A percentile compares a stretch with the other conserved stretches of the same genome.
Conservation (phyloP, 768 basidiomycete species). For the Boletus patriciae region DNA sequence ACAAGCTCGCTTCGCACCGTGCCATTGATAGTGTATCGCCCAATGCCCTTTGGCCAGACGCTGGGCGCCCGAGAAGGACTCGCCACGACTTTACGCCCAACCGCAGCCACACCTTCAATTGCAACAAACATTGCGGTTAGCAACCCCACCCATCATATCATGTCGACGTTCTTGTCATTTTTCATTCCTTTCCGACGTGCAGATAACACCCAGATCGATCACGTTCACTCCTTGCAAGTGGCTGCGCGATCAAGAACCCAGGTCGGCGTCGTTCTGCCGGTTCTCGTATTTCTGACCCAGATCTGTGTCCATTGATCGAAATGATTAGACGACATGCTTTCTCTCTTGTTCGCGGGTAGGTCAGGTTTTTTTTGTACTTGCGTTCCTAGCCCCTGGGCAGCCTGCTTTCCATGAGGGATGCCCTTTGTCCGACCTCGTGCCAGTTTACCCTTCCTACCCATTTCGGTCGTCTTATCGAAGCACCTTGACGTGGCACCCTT, state of each 20-base stretch:
- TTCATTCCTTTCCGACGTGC: background rate
- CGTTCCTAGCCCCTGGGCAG: conserved; percentile 22
- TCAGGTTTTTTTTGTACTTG: conserved; percentile 6
- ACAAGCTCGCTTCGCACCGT: conserved; percentile 1
- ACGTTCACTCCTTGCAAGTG: background rate
- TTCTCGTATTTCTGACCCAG: conserved; percentile 4
- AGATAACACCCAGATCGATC: conserved; percentile 8
- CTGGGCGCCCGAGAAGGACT: conserved; percentile 15
- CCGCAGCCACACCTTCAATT: conserved; percentile 1
- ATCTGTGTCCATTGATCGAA: conserved; percentile 15
- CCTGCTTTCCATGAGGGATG: conserved; percentile 28
- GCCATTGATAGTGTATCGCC: conserved; percentile 19
- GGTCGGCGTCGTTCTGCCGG: conserved; percentile 2
- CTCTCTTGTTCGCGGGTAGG: conserved; percentile 11
- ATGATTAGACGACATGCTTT: conserved; percentile 14
- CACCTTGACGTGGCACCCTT: conserved; percentile 29
- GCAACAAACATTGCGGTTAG: conserved; percentile 14
- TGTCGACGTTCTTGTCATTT: background rate
- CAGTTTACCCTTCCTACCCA: conserved; percentile 25
- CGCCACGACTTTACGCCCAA: conserved; percentile 11
- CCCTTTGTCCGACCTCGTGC: conserved; percentile 31
- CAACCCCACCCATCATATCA: conserved; percentile 8
- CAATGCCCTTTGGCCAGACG: conserved; percentile 11
- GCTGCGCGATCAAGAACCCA: background rate
- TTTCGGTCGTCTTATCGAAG: conserved; percentile 31